Evolutionary conservation across 2,329 filamentous ascomycete genomes (phyloP).

Genomic region (Pseudocercospora crystallina): DNA sequence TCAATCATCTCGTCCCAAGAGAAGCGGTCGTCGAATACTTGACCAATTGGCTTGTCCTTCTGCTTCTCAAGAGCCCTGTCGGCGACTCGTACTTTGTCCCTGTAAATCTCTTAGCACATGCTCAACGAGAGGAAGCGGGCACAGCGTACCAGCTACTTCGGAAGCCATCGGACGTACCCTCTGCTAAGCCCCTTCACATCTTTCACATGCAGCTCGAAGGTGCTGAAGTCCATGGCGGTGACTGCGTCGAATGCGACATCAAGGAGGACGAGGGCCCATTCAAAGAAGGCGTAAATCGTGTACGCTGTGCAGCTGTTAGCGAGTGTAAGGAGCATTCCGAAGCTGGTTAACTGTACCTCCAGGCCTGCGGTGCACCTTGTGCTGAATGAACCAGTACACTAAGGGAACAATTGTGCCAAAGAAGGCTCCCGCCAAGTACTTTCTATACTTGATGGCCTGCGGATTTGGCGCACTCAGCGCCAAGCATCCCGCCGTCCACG

Average conservation of each 20-base stretch:
- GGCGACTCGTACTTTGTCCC: constrained; percentile 31
- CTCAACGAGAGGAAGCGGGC: constrained; percentile 21
- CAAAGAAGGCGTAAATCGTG: constrained; percentile 95
- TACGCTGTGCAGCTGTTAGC: constrained; percentile 64
- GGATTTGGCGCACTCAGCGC: constrained; percentile 82
- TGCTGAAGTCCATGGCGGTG: constrained; percentile 85
- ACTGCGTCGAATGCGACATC: constrained; percentile 97
- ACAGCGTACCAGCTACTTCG: constrained; percentile 69
- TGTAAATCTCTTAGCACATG: constrained; percentile 17
- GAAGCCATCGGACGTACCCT: constrained; percentile 98
- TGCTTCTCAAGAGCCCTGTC: constrained; percentile 38
- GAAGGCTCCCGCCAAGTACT: constrained; percentile 78
- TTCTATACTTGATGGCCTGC: constrained; percentile 81
- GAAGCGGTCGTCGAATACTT: constrained; percentile 70
- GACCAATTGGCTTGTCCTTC: constrained; percentile 71
- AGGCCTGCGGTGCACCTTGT: constrained; percentile 91
- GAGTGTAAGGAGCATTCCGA: too few species aligned
- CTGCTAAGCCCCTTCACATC: constrained; percentile 88
- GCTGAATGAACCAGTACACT: constrained; percentile 96
- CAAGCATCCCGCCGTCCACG: constrained; percentile 91
- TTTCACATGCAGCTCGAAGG: constrained; percentile 82
- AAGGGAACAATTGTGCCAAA: constrained; percentile 88
- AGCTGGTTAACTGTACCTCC: constrained; percentile 73
- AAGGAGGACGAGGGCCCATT: constrained; percentile 92
- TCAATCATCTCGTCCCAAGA: constrained; percentile 74